Evolutionary conservation across 768 basidiomycete species (phyloP).

Genomic region (Phlegmacium glaucopus): DNA sequence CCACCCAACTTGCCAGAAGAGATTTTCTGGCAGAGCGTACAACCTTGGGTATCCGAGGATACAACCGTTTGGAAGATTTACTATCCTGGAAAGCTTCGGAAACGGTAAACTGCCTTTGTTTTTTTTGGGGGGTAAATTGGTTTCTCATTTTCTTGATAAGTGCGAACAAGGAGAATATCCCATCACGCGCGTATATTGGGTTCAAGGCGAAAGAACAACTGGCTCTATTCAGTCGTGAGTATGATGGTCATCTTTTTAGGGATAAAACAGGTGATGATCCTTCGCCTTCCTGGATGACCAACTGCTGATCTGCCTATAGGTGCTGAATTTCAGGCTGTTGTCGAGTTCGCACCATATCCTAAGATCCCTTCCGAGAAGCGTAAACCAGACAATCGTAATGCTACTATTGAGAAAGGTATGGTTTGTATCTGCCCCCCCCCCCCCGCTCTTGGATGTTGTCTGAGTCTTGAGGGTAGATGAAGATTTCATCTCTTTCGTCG

Average conservation of each 20-base stretch:
- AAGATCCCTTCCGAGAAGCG: conserved; percentile 73
- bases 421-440: background rate
- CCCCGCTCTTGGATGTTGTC: background rate
- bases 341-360: conserved; percentile 93
- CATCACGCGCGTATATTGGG: conserved; percentile 88
- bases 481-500: conserved; percentile 79
- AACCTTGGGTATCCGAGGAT: conserved; percentile 78
- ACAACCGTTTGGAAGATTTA: conserved; percentile 65
- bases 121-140: no score
- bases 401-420: conserved; percentile 87
- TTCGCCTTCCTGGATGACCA: background rate
- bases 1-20: conserved; percentile 92
- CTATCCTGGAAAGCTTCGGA: conserved; percentile 65
- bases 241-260: conserved; percentile 88
- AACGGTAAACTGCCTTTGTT: conserved; percentile 44
- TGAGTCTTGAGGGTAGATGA: conserved; percentile 49
- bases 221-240: conserved; percentile 73
- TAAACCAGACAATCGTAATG: conserved; percentile 78
- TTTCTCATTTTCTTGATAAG: conserved; percentile 31
- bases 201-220: conserved; percentile 78
- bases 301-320: conserved; percentile 44
- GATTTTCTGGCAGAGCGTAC: conserved; percentile 91
- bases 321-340: conserved; percentile 81
- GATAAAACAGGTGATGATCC: conserved; percentile 78
- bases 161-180: conserved; percentile 77